phyloP scores from a whole-genome alignment of 2,329 filamentous ascomycete genomes.

The Penicillium digitatum region DNA sequence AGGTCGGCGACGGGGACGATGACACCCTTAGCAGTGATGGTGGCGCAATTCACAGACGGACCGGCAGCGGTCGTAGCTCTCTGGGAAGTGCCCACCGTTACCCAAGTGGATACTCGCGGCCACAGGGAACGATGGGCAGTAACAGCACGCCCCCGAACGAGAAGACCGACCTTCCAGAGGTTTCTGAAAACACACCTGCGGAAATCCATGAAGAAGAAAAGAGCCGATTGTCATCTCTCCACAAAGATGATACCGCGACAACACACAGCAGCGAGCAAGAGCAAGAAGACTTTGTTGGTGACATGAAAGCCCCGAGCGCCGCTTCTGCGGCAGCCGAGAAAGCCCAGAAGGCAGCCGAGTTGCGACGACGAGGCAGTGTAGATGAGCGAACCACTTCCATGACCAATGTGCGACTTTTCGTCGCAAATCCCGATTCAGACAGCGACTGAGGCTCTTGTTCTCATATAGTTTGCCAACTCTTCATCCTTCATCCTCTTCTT shows the following conservation, averaged over 20 bases:
- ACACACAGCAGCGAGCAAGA: constrained; percentile 43
- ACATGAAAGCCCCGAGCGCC: constrained; percentile 47
- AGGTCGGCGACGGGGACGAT: constrained; percentile 83
- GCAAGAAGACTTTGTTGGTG: constrained; percentile 50
- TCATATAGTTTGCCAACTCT: not conserved
- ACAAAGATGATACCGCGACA: constrained; percentile 29
- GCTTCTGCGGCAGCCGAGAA: constrained; percentile 39
- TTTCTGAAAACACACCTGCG: constrained; percentile 38
- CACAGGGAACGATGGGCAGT: constrained; percentile 46
- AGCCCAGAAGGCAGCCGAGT: constrained; percentile 42
- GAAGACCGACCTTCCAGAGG: constrained; percentile 41
- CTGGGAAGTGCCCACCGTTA: constrained; percentile 46
- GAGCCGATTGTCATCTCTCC: constrained; percentile 22
- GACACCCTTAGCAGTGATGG: constrained; percentile 46
- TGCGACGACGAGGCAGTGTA: constrained; percentile 47
- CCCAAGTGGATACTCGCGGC: constrained; percentile 45
- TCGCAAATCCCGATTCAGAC: constrained; percentile 47
- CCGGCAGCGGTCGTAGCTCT: constrained; percentile 57
- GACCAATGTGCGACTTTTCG: constrained; percentile 45
- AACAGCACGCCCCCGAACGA: constrained; percentile 52
- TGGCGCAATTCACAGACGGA: constrained; percentile 48
- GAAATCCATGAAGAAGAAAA: constrained; percentile 29
- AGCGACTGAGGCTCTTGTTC: constrained; percentile 32
- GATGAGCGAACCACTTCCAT: constrained; percentile 49
- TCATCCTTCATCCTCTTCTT: constrained; percentile 1